Evolutionary conservation across 1,284 basidiomycete species (phyloP).

Genomic region (Trametes sp.): DNA sequence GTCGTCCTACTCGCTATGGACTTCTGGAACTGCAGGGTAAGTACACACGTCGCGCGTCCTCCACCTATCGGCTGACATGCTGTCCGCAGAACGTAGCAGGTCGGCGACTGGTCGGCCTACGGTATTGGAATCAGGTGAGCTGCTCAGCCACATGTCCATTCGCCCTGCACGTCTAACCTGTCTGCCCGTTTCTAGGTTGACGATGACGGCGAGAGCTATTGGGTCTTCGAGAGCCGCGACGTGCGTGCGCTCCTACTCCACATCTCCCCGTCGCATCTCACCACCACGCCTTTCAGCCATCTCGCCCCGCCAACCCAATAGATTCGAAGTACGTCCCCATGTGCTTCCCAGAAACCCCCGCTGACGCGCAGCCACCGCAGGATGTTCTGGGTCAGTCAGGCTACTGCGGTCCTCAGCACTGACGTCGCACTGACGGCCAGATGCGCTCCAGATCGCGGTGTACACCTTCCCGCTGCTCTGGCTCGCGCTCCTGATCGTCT

Average conservation of each 20-base stretch:
- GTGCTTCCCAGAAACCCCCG: slow-evolving; percentile 10
- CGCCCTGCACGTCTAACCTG: slow-evolving; percentile 3
- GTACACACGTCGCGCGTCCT: slow-evolving; percentile 32
- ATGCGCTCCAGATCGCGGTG: slow-evolving; percentile 71
- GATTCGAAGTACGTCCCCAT: slow-evolving; percentile 78
- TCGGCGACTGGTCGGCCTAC: slow-evolving; percentile 87
- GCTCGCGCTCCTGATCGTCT: slow-evolving; percentile 86
- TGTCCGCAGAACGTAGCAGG: slow-evolving; percentile 88
- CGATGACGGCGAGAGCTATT: slow-evolving; percentile 93
- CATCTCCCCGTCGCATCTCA: slow-evolving; percentile 15
- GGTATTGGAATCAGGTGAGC: slow-evolving; percentile 93
- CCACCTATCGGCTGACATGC: slow-evolving; percentile 7
- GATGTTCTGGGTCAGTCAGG: slow-evolving; percentile 85
- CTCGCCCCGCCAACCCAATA: slow-evolving; percentile 87
- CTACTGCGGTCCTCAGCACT: background rate
- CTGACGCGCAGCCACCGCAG: slow-evolving; percentile 47
- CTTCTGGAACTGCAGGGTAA: slow-evolving; percentile 94
- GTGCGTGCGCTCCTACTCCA: slow-evolving; percentile 56
- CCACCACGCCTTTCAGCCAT: slow-evolving; percentile 63
- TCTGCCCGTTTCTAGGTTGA: slow-evolving; percentile 66
- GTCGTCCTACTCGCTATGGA: slow-evolving; percentile 93
- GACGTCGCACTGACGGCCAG: slow-evolving; percentile 16
- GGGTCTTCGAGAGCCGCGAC: slow-evolving; percentile 95
- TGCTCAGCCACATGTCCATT: slow-evolving; percentile 3
- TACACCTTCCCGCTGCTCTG: slow-evolving; percentile 92